Evolutionary conservation across 2,329 filamentous ascomycete species (phyloP), one percentile per base, ranked within the genome.

Genomic region (Colletotrichum lupini): DNA sequence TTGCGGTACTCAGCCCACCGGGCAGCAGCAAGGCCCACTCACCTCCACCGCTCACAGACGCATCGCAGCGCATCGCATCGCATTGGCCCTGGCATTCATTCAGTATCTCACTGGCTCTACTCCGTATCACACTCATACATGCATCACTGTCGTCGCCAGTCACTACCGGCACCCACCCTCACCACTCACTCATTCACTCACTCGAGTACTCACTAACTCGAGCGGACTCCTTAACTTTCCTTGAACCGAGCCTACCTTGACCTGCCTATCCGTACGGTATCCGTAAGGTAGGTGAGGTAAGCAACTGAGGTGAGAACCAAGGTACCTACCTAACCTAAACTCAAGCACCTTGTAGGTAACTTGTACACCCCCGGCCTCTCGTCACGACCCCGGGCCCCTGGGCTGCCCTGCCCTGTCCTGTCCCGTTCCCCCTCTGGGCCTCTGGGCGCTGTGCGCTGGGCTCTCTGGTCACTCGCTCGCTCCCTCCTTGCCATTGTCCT

Each of bases 11-110:
- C 42, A 30, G 9, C 19, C 42, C 46, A 26, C 46, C 7, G 46
- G 19, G 46, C 19, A 11, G 16, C 14, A 49, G 37, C 19, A 53
- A 32, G 65, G 12, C n/a, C 58, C 53, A 65, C 53, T 37, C 32
- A 32, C 46, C 42, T 49, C 46, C 42, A 62, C 57, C 46, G 57
- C 57, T 32, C 46, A 57, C 52, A 26, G 57, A 62, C 46, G 28
- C 26, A 63, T 35, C 26, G 60, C 24, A 63, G 60, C 55, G 66
- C 42, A 59, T 58, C 53, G 64, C 57, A 70, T 53, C 62, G 67
- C 67, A 69, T 52, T 28, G 52, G 30, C 67, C 55, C 64, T 61
- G 11, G 32, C 32, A 35, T 35, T 49, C 42, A 22, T 1, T 49
- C 42, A n/a, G 42, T 49, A 49, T 22, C 42, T 49, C 37, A 42